Percentiles rank a stretch among this genome's conserved stretches.
Evolutionary conservation across 139 green algal species (phyloP).

Genomic region (Chlorella sp.): DNA sequence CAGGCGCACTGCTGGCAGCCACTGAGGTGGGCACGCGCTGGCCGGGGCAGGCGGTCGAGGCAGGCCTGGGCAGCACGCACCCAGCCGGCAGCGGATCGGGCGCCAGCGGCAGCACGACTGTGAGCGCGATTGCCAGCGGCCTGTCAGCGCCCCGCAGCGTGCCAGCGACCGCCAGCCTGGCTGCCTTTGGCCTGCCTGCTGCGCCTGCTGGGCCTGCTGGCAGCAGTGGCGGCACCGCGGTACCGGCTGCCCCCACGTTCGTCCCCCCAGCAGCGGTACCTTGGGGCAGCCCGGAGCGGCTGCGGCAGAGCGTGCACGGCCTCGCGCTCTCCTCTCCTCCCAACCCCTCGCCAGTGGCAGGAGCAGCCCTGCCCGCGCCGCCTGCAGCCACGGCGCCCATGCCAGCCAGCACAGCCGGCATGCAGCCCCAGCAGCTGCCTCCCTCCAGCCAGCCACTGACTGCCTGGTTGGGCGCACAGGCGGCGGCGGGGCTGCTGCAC

Average conservation of each 20-base stretch:
- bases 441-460: constrained; percentile 11
- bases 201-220: not conserved
- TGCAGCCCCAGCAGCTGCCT: not conserved
- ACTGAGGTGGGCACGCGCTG: not conserved
- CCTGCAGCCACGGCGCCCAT: not conserved
- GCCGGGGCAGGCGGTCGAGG: too few species aligned
- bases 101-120: too few species aligned
- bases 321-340: not conserved
- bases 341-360: not conserved
- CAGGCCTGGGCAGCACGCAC: too few species aligned
- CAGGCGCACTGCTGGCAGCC: constrained; percentile 3
- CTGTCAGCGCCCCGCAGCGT: not conserved
- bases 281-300: not conserved
- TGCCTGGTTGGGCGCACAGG: not conserved
- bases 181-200: not conserved
- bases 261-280: not conserved
- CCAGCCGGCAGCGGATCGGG: too few species aligned
- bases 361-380: not conserved
- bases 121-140: too few species aligned
- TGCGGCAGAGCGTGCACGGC: not conserved
- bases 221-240: not conserved
- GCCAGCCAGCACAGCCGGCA: too few species aligned
- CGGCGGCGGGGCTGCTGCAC: not conserved
- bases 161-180: not conserved
- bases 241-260: not conserved